These are phyloP conservation scores for Pichia sp. DNA, from an alignment of 1,139 yeast genomes.

Conservation along the genomic window DNA sequence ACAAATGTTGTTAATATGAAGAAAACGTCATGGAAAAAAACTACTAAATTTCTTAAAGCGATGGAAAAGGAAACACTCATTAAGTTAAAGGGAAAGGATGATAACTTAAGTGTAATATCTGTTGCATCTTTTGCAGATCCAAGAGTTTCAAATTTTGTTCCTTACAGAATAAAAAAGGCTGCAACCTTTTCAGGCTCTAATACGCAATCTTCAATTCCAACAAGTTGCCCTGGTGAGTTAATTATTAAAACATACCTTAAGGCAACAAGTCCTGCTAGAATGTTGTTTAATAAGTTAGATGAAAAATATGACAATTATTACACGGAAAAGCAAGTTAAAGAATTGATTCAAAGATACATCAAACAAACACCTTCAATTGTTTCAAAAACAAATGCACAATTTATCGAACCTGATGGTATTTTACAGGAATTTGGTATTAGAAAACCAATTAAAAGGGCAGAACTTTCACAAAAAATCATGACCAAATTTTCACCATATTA, in stretches of 20 bases:
- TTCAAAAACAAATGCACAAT: conserved; percentile 39
- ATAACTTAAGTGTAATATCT: conserved; percentile 56
- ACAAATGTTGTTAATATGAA: conserved; percentile 51
- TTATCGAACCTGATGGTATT: conserved; percentile 48
- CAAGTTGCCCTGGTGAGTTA: conserved; percentile 24
- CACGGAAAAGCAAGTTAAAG: conserved; percentile 48
- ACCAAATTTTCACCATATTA: conserved; percentile 32
- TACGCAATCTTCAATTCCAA: not conserved
- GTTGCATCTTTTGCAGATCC: conserved; percentile 43
- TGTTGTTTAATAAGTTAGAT: conserved; percentile 43
- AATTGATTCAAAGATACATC: conserved; percentile 50
- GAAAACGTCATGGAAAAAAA: conserved; percentile 84
- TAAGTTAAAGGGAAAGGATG: conserved; percentile 68
- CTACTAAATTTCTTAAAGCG: conserved; percentile 74
- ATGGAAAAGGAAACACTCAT: conserved; percentile 71
- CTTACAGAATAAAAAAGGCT: conserved; percentile 42
- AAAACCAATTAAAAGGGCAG: conserved; percentile 39
- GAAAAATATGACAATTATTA: conserved; percentile 38
- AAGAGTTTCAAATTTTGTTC: conserved; percentile 50
- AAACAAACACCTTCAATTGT: conserved; percentile 41
- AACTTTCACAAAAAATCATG: conserved; percentile 24
- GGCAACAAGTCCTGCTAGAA: conserved; percentile 46
- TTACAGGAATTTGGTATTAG: conserved; percentile 27
- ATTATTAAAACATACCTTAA: conserved; percentile 41
- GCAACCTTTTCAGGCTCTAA: conserved; percentile 21